Conservation (phyloP, 1,284 basidiomycete species). For the Termitomyces sp. region DNA sequence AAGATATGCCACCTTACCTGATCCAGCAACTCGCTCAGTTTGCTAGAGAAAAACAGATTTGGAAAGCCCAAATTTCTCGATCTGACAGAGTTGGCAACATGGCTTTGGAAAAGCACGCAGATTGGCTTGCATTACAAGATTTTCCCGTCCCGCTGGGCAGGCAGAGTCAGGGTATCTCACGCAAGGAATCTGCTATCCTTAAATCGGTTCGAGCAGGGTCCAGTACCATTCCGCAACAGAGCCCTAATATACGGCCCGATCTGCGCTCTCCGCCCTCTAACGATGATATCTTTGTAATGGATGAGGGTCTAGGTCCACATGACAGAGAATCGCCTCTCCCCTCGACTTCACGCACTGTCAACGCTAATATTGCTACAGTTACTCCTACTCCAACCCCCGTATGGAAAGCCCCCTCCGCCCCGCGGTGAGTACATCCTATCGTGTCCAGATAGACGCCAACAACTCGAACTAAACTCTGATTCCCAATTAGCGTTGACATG, state of each 20-base stretch:
- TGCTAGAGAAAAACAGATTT: slow-evolving; percentile 58
- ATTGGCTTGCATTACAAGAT: slow-evolving; percentile 81
- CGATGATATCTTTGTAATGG: slow-evolving; percentile 44
- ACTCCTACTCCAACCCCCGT: slow-evolving; percentile 19
- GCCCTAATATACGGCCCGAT: slow-evolving; percentile 28
- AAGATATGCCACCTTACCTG: slow-evolving; percentile 67
- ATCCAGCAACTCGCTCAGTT: slow-evolving; percentile 66
- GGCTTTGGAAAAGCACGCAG: slow-evolving; percentile 61
- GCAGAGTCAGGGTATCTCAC: slow-evolving; percentile 21
- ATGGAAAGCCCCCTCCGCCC: slow-evolving; percentile 38
- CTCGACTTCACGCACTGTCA: slow-evolving; percentile 3
- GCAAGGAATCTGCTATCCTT: slow-evolving; percentile 40
- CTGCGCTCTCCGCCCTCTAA: slow-evolving; percentile 21
- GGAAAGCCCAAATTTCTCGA: slow-evolving; percentile 64
- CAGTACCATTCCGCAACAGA: slow-evolving; percentile 22
- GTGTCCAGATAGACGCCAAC: neutral
- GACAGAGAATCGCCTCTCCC: slow-evolving; percentile 4
- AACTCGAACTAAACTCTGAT: neutral
- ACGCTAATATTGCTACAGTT: neutral
- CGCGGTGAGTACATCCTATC: slow-evolving; percentile 32
- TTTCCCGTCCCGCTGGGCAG: slow-evolving; percentile 66
- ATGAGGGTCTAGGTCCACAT: slow-evolving; percentile 34
- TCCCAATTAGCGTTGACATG: slow-evolving; percentile 63
- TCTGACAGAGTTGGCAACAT: slow-evolving; percentile 51
- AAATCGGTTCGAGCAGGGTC: slow-evolving; percentile 16